Percentiles rank a stretch among this genome's conserved stretches.
Conservation (phyloP, 148 eudicot genomes). For the Chenopodium formosanum region DNA sequence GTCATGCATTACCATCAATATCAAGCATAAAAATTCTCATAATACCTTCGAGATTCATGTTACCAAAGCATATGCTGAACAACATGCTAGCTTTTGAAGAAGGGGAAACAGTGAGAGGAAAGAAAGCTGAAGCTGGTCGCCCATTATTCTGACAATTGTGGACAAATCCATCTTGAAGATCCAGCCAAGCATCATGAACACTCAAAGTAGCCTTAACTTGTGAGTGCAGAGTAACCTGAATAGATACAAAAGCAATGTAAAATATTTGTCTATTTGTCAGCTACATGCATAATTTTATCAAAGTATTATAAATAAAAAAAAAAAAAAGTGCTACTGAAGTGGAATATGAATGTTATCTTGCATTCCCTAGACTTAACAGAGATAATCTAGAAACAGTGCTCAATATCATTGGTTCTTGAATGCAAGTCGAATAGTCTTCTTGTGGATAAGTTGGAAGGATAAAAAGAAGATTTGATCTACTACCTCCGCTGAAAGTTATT, state of each 20-base stretch:
- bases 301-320: neutral
- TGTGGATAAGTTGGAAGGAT: neutral
- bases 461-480: neutral
- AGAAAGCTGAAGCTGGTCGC: conserved; percentile 75
- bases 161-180: conserved; percentile 94
- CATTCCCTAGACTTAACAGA: neutral
- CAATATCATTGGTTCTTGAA: neutral
- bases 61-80: conserved; percentile 67
- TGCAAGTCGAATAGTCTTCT: neutral
- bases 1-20: neutral
- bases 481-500: no score
- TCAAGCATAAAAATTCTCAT: neutral
- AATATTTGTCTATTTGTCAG: neutral
- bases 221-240: conserved; percentile 84
- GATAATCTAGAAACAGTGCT: neutral
- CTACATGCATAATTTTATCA: neutral
- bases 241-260: neutral
- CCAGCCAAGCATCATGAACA: conserved; percentile 91
- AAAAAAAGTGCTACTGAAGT: neutral
- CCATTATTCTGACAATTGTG: conserved; percentile 71
- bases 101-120: conserved; percentile 78
- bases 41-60: conserved; percentile 45
- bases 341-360: neutral
- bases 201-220: conserved; percentile 87
- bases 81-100: conserved; percentile 79